Evolutionary conservation across 768 basidiomycete genomes (phyloP).

Genomic region (Mycena olivaceomarginata): DNA sequence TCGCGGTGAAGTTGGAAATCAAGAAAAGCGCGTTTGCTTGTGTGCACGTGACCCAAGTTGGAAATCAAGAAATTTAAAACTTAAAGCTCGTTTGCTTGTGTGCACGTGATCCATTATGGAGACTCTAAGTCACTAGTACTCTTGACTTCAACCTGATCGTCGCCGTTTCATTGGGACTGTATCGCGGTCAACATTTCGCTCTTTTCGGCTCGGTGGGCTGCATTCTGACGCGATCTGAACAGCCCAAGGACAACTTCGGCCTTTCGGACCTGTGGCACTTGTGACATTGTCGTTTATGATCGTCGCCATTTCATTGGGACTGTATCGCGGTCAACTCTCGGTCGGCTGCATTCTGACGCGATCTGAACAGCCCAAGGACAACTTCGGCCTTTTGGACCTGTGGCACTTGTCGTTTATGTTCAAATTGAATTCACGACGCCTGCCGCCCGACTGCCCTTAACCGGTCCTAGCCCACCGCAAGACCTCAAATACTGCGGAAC

Average conservation of each 20-base stretch:
- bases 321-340: background rate
- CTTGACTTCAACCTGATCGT: slow-evolving; percentile 1
- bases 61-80: too few relatives aligned
- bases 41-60: too few relatives aligned
- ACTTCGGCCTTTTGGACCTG: background rate
- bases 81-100: too few relatives aligned
- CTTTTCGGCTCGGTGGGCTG: too few relatives aligned
- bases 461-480: background rate
- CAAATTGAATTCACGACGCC: slow-evolving; percentile 1
- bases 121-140: too few relatives aligned
- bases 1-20: background rate
- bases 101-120: background rate
- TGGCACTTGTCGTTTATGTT: background rate
- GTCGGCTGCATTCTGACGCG: background rate
- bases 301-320: background rate
- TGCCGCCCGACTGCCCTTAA: background rate
- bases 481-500: background rate
- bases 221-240: too few relatives aligned
- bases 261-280: too few relatives aligned
- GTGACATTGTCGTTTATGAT: too few relatives aligned
- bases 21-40: background rate
- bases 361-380: slow-evolving; percentile 16
- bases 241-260: too few relatives aligned
- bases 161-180: too few relatives aligned
- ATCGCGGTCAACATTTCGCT: too few relatives aligned